Percentiles rank a stretch among this genome's conserved stretches.
Evolutionary conservation across 73 alveolate species (phyloP).

Genomic region (Paramecium sexaurelia): DNA sequence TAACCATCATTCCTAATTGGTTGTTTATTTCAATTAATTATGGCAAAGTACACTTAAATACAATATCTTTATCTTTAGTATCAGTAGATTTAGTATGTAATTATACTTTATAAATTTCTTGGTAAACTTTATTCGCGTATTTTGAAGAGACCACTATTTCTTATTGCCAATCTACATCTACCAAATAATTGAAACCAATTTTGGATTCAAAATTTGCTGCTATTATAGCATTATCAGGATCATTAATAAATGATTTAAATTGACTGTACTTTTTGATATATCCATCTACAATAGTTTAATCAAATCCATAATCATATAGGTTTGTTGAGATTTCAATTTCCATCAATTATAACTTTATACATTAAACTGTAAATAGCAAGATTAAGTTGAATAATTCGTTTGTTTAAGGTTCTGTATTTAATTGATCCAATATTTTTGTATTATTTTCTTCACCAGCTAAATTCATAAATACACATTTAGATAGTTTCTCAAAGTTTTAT

Average conservation of each 20-base stretch:
- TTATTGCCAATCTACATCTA: constrained; percentile 36
- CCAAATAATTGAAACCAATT: neutral
- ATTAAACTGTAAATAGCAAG: neutral
- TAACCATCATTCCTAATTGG: constrained; percentile 37
- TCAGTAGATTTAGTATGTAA: neutral
- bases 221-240: constrained; percentile 11
- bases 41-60: neutral
- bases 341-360: neutral
- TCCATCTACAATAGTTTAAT: constrained; percentile 23
- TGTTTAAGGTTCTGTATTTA: neutral
- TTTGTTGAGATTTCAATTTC: neutral
- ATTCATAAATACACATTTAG: constrained; percentile 37
- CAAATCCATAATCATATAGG: neutral
- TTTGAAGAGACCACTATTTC: constrained; percentile 25
- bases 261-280: neutral
- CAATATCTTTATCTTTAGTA: neutral
- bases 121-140: constrained; percentile 46
- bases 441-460: constrained; percentile 37
- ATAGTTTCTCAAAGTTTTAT: neutral
- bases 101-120: constrained; percentile 36
- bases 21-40: constrained; percentile 19
- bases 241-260: neutral
- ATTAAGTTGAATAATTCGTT: neutral
- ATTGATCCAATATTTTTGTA: constrained; percentile 8
- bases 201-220: constrained; percentile 43